Evolutionary conservation across 148 eudicot species (phyloP).

Genomic region (Spergularia marina): DNA sequence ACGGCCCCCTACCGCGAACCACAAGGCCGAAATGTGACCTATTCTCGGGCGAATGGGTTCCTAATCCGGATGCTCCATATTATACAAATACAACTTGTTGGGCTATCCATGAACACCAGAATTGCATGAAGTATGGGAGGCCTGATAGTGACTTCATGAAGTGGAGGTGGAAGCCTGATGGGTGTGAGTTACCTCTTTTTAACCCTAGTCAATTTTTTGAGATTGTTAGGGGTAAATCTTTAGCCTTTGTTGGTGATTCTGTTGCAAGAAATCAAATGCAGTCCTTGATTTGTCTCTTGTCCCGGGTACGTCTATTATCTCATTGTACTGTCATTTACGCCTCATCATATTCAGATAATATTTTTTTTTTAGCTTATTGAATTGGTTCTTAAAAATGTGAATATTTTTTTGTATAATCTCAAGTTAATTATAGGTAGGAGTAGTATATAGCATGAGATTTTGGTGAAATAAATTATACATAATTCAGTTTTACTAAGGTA

Average conservation of each 20-base stretch:
- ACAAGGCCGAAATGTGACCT: conserved; percentile 41
- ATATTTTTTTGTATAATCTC: too few relatives aligned
- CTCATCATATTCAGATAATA: neutral
- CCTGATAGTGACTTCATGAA: conserved; percentile 53
- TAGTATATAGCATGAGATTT: too few relatives aligned
- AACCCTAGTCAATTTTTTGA: conserved; percentile 47
- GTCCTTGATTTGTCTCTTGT: conserved; percentile 55
- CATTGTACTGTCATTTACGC: neutral
- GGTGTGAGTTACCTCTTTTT: conserved; percentile 45
- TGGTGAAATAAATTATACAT: too few relatives aligned
- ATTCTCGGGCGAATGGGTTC: conserved; percentile 60
- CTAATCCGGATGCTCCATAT: conserved; percentile 49
- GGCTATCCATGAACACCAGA: conserved; percentile 56
- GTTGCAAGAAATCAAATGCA: conserved; percentile 61
- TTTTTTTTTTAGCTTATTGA: too few relatives aligned
- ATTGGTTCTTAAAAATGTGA: neutral
- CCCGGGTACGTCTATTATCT: conserved; percentile 38
- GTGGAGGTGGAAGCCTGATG: conserved; percentile 59
- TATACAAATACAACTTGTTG: conserved; percentile 45
- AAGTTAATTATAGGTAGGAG: too few relatives aligned
- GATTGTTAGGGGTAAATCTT: conserved; percentile 44
- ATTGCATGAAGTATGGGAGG: conserved; percentile 54
- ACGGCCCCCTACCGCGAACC: conserved; percentile 12
- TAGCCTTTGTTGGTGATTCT: conserved; percentile 66
- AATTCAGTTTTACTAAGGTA: too few relatives aligned